These are phyloP conservation scores for Bacidia gigantensis DNA, from an alignment of 495 filamentous ascomycete genomes.

Conservation along the genomic window DNA sequence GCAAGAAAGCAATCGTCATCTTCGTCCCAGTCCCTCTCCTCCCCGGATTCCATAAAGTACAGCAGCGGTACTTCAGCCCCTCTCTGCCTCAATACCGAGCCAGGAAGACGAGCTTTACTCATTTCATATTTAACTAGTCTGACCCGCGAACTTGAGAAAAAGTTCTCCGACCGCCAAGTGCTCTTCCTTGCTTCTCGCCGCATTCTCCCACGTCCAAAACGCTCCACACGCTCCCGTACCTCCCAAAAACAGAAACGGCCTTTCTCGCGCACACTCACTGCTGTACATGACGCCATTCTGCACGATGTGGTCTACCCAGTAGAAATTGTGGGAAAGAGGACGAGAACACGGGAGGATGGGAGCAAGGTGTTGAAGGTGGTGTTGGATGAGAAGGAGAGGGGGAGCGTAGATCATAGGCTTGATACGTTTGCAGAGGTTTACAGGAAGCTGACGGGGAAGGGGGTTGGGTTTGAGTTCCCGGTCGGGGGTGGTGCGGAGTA, in stretches of 20 bases:
- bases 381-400: slow-evolving; percentile 98
- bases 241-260: slow-evolving; percentile 95
- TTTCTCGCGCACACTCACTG: slow-evolving; percentile 88
- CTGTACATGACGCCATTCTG: slow-evolving; percentile 95
- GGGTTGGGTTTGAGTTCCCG: slow-evolving; percentile 95
- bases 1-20: slow-evolving; percentile 99
- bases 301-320: slow-evolving; percentile 95
- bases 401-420: slow-evolving; percentile 93
- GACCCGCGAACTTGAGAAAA: slow-evolving; percentile 99
- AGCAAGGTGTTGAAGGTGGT: slow-evolving; percentile 96
- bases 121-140: slow-evolving; percentile 42
- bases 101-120: not conserved
- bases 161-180: slow-evolving; percentile 99
- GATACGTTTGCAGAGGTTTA: slow-evolving; percentile 99
- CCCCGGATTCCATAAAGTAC: slow-evolving; percentile 89
- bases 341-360: slow-evolving; percentile 92
- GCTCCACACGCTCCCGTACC: slow-evolving; percentile 84
- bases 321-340: slow-evolving; percentile 98
- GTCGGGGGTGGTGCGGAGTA: slow-evolving; percentile 63
- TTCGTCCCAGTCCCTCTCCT: slow-evolving; percentile 99
- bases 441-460: slow-evolving; percentile 83
- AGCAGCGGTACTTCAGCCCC: slow-evolving; percentile 75
- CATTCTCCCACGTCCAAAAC: slow-evolving; percentile 95
- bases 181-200: slow-evolving; percentile 96
- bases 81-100: not conserved